phyloP scores from a whole-genome alignment of 73 alveolate genomes.

The Uronychia setigera region DNA sequence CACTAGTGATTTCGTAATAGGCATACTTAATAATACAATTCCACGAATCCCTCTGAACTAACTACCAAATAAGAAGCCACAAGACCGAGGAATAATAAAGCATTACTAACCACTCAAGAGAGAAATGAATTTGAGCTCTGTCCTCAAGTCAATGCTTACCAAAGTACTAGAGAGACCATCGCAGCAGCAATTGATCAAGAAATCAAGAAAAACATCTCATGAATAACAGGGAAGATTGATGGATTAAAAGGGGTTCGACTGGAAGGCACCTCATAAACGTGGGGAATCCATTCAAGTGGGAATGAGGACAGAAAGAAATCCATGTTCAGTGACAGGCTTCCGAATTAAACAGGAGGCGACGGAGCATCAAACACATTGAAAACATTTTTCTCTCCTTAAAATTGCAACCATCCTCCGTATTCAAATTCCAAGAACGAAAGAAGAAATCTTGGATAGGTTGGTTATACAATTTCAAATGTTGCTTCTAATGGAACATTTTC shows the following conservation, averaged over 20 bases:
- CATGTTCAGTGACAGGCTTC: constrained; percentile 3
- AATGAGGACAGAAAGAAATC: background rate
- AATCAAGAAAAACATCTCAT: no score
- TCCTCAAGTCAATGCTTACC: no score
- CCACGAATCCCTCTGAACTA: no score
- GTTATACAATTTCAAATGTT: background rate
- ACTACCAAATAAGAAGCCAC: no score
- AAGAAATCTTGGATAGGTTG: background rate
- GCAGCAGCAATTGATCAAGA: background rate
- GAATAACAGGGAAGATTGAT: no score
- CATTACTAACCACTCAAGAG: background rate
- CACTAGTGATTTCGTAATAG: no score
- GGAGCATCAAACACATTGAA: no score
- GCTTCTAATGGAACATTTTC: background rate
- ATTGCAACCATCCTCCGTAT: background rate
- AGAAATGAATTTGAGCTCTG: background rate
- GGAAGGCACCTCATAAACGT: no score
- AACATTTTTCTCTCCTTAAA: background rate
- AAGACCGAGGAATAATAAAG: no score
- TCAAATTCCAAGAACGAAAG: background rate
- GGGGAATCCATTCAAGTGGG: background rate
- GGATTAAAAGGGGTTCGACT: no score
- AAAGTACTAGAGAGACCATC: background rate
- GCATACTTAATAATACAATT: no score
- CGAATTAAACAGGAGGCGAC: background rate